These are phyloP conservation scores for Coemansia sp. DNA, from an alignment of 192 early-diverging fungal species.

Conservation along the genomic window DNA sequence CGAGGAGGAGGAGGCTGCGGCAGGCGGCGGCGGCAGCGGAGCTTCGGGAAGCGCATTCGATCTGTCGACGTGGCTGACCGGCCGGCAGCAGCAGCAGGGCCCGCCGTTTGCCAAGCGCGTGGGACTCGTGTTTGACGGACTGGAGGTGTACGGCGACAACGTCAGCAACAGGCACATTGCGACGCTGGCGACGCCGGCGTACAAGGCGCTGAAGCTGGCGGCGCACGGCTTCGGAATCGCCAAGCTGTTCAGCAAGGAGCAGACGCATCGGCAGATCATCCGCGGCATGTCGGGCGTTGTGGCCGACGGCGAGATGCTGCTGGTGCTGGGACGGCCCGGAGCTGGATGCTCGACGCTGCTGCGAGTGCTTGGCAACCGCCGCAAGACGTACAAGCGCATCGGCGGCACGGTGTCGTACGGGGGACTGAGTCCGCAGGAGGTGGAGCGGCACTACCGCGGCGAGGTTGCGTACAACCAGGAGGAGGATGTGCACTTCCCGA, in stretches of 20 bases:
- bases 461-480: conserved; percentile 82
- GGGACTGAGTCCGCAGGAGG: conserved; percentile 62
- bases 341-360: conserved; percentile 69
- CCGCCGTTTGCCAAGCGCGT: conserved; percentile 51
- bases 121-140: conserved; percentile 46
- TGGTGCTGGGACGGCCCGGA: conserved; percentile 70
- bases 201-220: conserved; percentile 24
- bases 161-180: conserved; percentile 40
- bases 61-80: conserved; percentile 36
- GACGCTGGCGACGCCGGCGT: conserved; percentile 43
- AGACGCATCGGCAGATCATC: conserved; percentile 52
- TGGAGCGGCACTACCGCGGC: conserved; percentile 65
- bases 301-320: conserved; percentile 71
- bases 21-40: background rate
- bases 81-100: conserved; percentile 33
- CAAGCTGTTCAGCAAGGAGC: conserved; percentile 1
- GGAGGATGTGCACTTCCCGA: conserved; percentile 78
- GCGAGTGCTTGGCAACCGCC: conserved; percentile 63
- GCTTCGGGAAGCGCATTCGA: conserved; percentile 17
- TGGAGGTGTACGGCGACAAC: conserved; percentile 38
- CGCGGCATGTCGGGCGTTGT: conserved; percentile 63
- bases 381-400: conserved; percentile 57
- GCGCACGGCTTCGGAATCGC: conserved; percentile 29
- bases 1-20: conserved; percentile 30
- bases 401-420: conserved; percentile 66